These are phyloP conservation scores for Pachyrhizus erosus DNA, from an alignment of 306 rosid genomes.

Conservation along the genomic window DNA sequence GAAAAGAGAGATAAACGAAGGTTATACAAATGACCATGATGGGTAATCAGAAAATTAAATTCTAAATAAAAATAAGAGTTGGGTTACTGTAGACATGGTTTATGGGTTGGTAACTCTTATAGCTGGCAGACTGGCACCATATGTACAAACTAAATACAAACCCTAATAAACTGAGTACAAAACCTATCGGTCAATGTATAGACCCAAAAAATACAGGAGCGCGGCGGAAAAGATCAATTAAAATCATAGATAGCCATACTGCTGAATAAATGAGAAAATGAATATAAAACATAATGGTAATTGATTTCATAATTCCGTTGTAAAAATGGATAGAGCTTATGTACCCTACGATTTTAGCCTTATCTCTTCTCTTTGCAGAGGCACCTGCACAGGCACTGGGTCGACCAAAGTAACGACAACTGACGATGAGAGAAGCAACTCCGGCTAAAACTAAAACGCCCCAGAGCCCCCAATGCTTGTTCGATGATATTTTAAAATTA, in stretches of 20 bases:
- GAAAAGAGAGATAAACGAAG: not conserved
- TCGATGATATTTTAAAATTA: no score
- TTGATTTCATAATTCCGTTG: not conserved
- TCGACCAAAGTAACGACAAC: not conserved
- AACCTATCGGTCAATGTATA: not conserved
- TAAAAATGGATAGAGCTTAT: not conserved
- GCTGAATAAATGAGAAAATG: not conserved
- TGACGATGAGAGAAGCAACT: not conserved
- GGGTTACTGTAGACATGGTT: not conserved
- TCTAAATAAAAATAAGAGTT: not conserved
- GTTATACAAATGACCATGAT: not conserved
- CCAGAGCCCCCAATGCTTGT: not conserved
- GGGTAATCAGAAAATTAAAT: not conserved
- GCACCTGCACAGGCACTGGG: not conserved
- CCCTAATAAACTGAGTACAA: not conserved
- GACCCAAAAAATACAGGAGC: not conserved
- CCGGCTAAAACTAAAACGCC: not conserved
- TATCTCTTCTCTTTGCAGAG: not conserved
- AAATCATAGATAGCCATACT: not conserved
- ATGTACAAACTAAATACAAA: not conserved
- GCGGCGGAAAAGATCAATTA: not conserved
- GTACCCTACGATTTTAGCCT: not conserved
- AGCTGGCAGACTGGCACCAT: slow-evolving; percentile 9
- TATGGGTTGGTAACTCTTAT: not conserved
- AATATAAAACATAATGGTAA: not conserved